Evolutionary conservation across 768 basidiomycete species (phyloP).

Genomic region (Paxillus involutus): DNA sequence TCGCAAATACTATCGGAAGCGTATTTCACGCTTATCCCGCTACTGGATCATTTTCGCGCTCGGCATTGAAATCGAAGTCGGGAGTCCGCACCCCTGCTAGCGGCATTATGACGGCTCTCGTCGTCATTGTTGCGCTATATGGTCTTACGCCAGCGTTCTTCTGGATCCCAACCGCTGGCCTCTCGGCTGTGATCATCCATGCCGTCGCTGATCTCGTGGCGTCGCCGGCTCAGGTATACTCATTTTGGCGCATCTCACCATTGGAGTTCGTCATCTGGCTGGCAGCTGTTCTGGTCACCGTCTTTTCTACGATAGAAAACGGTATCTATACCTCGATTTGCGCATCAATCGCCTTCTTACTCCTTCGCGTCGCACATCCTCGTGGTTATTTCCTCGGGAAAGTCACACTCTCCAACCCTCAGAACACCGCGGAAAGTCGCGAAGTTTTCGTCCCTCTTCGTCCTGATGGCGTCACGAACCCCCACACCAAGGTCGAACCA

Average conservation of each 20-base stretch:
- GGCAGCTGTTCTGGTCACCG: slow-evolving; percentile 83
- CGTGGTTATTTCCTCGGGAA: slow-evolving; percentile 90
- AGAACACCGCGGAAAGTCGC: slow-evolving; percentile 43
- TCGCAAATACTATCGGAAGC: slow-evolving; percentile 91
- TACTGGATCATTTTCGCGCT: slow-evolving; percentile 98
- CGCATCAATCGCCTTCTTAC: slow-evolving; percentile 76
- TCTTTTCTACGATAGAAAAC: slow-evolving; percentile 93
- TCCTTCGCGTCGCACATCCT: slow-evolving; percentile 85
- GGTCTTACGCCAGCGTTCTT: slow-evolving; percentile 91
- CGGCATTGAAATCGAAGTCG: slow-evolving; percentile 92
- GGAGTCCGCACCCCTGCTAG: slow-evolving; percentile 96
- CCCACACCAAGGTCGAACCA: slow-evolving; percentile 67
- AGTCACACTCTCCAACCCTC: slow-evolving; percentile 53
- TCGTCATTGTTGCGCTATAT: slow-evolving; percentile 93
- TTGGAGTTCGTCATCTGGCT: slow-evolving; percentile 89
- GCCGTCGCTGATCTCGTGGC: slow-evolving; percentile 89
- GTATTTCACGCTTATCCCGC: slow-evolving; percentile 93
- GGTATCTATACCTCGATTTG: slow-evolving; percentile 87
- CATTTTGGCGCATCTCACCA: slow-evolving; percentile 93
- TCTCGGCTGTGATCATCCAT: slow-evolving; percentile 96
- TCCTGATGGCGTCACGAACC: slow-evolving; percentile 60
- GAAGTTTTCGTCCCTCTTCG: slow-evolving; percentile 84
- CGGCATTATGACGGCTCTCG: slow-evolving; percentile 79
- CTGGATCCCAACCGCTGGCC: slow-evolving; percentile 79
- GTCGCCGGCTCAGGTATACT: slow-evolving; percentile 75